Base-by-base conservation (phyloP, 2,329 filamentous ascomycete species). In the Stenocarpella maydis region DNA sequence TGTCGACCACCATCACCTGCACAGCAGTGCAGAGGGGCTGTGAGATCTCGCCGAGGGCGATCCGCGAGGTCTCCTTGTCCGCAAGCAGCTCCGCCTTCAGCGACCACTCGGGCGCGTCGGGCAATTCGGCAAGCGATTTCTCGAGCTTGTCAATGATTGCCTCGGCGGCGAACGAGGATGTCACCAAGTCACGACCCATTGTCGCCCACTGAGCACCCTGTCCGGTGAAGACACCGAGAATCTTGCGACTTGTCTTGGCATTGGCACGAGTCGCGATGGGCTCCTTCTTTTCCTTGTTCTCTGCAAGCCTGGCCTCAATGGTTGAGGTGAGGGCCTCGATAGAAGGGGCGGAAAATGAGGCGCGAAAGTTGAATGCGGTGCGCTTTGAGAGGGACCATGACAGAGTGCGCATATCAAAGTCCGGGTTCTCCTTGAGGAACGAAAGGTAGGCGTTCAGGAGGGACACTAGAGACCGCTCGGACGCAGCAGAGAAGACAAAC, bases 1-100 rank as follows among this genome's bases (percentile, higher is more conserved):
- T 54, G 15, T 81, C 76, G 0, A 82, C 76, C 0, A 82, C 71
- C 4, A 74, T 74, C 1, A 84, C 73, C 69, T 84, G 82, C 0
- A 84, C n/a, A 0, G 79, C 80, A 1, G 81, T 82, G 66, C 53
- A 55, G 34, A 55, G 53, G 10, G 53, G 53, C 21, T 55, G 53
- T 0, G 53, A 55, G 6, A 55, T 77, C 81, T 34, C 63, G 12
- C 55, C 54, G 8, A 66, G 55, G 24, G 69, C 34, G 17, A 76
- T 45, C 1, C 65, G 58, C 14, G 54, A 69, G 6, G 64, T 37
- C 24, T 50, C 54, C 53, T 31, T 41, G 43, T 12, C 12, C 28
- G 4, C 61, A 24, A 2, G 50, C 1, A 72, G 31, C 21, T 69
- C 70, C 3, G 65, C 43, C 3, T 15, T 24, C 8, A 72, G 54